Evolutionary conservation across 768 basidiomycete species (phyloP).

Genomic region (Agaricus sinodeliciosus): DNA sequence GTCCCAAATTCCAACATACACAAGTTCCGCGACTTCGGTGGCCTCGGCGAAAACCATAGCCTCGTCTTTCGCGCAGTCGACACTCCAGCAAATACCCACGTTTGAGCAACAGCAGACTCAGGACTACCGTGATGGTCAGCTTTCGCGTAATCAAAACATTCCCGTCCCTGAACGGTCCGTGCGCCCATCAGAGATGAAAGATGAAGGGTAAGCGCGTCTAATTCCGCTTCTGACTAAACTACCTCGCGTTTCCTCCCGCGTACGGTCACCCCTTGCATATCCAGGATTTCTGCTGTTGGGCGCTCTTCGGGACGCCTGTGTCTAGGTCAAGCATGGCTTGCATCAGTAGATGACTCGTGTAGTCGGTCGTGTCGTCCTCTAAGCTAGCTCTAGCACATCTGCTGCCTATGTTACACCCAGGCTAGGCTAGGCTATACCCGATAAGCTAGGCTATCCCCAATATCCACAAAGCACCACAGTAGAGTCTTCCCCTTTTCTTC

Average conservation of each 20-base stretch:
- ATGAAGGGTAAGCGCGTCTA: conserved; percentile 85
- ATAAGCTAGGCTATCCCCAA: conserved; percentile 23
- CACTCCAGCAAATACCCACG: conserved; percentile 71
- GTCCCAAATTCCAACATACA: conserved; percentile 24
- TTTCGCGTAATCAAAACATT: conserved; percentile 32
- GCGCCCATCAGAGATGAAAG: conserved; percentile 89
- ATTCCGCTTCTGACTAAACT: conserved; percentile 20
- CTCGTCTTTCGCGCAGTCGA: conserved; percentile 19
- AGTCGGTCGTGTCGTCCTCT: conserved; percentile 50
- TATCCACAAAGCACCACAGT: conserved; percentile 47
- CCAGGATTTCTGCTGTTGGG: conserved; percentile 10
- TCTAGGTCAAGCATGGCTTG: conserved; percentile 21
- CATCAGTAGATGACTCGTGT: conserved; percentile 48
- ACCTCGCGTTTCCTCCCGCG: conserved; percentile 24
- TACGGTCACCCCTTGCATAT: conserved; percentile 8
- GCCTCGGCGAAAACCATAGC: neutral
- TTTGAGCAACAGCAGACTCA: conserved; percentile 58
- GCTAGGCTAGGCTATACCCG: conserved; percentile 53
- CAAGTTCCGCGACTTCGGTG: conserved; percentile 16
- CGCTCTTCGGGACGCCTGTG: conserved; percentile 11
- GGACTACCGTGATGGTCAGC: conserved; percentile 40
- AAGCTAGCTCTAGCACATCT: conserved; percentile 73
- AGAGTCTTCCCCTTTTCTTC: conserved; percentile 57
- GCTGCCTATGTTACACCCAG: conserved; percentile 61
- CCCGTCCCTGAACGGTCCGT: conserved; percentile 56